phyloP scores from a whole-genome alignment of 108 stramenopile species.

The Conticribra guillardii region DNA sequence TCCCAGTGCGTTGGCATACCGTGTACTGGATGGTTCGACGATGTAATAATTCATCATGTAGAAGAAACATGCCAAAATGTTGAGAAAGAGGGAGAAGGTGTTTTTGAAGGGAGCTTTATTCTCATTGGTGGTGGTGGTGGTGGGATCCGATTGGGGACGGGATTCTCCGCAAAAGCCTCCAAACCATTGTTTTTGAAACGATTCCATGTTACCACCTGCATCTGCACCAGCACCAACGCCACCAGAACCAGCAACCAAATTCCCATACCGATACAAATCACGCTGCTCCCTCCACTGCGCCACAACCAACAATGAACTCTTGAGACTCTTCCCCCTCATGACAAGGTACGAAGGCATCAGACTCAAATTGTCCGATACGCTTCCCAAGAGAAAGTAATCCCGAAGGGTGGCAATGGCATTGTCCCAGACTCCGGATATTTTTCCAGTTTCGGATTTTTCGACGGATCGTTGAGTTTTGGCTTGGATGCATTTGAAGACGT shows the following conservation, averaged over 20 bases:
- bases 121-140: background rate
- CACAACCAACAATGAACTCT: conserved; percentile 53
- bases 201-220: background rate
- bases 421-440: conserved; percentile 39
- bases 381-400: conserved; percentile 60
- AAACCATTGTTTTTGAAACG: conserved; percentile 10
- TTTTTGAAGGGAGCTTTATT: conserved; percentile 17
- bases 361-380: conserved; percentile 58
- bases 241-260: background rate
- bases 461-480: conserved; percentile 40
- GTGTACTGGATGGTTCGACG: conserved; percentile 83
- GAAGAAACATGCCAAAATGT: conserved; percentile 77
- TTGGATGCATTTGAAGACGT: conserved; percentile 43
- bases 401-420: conserved; percentile 53
- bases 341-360: conserved; percentile 56
- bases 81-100: conserved; percentile 53
- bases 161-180: conserved; percentile 22
- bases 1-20: conserved; percentile 84
- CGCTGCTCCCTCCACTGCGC: conserved; percentile 61
- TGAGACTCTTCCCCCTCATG: conserved; percentile 57
- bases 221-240: no score
- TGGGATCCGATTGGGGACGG: conserved; percentile 3
- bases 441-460: conserved; percentile 40
- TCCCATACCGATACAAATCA: conserved; percentile 13
- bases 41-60: conserved; percentile 96